Percentiles rank a stretch among this genome's conserved stretches.
Evolutionary conservation across 495 filamentous ascomycete species (phyloP).

Genomic region (Pyrenopolyporus hunteri): DNA sequence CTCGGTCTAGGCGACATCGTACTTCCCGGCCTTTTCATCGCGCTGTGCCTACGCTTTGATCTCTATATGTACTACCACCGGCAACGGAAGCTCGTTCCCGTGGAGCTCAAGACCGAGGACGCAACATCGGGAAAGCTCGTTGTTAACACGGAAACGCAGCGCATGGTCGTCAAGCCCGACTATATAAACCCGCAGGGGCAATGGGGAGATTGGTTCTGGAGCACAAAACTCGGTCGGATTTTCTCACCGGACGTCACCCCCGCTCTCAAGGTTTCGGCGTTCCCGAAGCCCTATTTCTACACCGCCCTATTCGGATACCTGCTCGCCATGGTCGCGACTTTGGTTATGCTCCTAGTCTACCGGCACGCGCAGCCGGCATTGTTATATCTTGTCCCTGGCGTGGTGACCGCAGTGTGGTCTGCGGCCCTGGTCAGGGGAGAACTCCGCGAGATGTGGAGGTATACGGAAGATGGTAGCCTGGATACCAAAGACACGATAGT

Average conservation of each 20-base stretch:
- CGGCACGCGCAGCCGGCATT: slow-evolving; percentile 89
- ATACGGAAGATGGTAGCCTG: slow-evolving; percentile 71
- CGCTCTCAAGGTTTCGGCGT: slow-evolving; percentile 56
- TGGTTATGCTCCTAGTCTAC: slow-evolving; percentile 77
- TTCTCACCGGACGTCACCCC: slow-evolving; percentile 49
- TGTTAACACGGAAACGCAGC: slow-evolving; percentile 39
- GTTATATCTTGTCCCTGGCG: slow-evolving; percentile 89
- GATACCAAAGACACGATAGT: slow-evolving; percentile 57
- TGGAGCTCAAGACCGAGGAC: slow-evolving; percentile 46
- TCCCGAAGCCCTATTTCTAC: slow-evolving; percentile 88
- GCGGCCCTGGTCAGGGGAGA: slow-evolving; percentile 77
- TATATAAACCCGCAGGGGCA: slow-evolving; percentile 65
- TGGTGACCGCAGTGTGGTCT: slow-evolving; percentile 76
- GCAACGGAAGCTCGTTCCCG: slow-evolving; percentile 44
- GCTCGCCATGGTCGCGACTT: slow-evolving; percentile 76
- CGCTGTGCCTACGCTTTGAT: slow-evolving; percentile 86
- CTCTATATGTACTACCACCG: slow-evolving; percentile 79
- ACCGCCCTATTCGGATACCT: slow-evolving; percentile 80
- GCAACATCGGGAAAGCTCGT: slow-evolving; percentile 44
- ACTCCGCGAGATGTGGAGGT: slow-evolving; percentile 74
- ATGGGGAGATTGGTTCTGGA: slow-evolving; percentile 92
- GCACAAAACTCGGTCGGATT: slow-evolving; percentile 43
- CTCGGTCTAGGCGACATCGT: slow-evolving; percentile 94
- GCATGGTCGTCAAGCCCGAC: slow-evolving; percentile 59
- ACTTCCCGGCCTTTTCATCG: slow-evolving; percentile 92